These are phyloP conservation scores for Ceratocystis cacaofunesta DNA, from an alignment of 2,329 filamentous ascomycete species.

Conservation along the genomic window DNA sequence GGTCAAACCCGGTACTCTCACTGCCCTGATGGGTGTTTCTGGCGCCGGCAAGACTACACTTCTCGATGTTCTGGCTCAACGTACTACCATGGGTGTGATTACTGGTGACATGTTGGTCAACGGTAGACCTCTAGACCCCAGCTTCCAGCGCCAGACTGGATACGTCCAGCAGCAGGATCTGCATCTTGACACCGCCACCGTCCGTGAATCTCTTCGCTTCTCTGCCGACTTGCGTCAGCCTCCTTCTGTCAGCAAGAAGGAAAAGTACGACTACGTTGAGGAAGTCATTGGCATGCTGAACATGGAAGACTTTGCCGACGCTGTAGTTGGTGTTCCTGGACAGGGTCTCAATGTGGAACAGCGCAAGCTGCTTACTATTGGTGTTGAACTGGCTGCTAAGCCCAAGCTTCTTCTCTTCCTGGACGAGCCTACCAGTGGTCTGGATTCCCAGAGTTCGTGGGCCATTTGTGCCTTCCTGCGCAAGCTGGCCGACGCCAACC, in stretches of 20 bases:
- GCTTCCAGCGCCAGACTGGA: slow-evolving; percentile 50
- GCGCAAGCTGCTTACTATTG: slow-evolving; percentile 46
- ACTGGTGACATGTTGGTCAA: slow-evolving; percentile 54
- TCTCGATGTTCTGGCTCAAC: slow-evolving; percentile 30
- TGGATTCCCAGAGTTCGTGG: slow-evolving; percentile 50
- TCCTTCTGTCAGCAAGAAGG: slow-evolving; percentile 34
- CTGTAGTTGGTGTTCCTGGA: slow-evolving; percentile 48
- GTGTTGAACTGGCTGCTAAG: slow-evolving; percentile 43
- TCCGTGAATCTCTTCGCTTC: slow-evolving; percentile 40
- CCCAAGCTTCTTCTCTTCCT: slow-evolving; percentile 46
- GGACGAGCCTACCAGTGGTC: slow-evolving; percentile 45
- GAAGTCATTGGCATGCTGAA: slow-evolving; percentile 51
- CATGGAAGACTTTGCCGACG: slow-evolving; percentile 52
- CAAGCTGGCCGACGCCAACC: slow-evolving; percentile 41
- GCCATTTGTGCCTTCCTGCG: slow-evolving; percentile 47
- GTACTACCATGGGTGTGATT: slow-evolving; percentile 46
- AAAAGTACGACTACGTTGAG: slow-evolving; percentile 48
- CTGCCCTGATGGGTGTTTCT: slow-evolving; percentile 56
- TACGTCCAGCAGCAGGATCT: slow-evolving; percentile 38
- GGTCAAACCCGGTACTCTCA: slow-evolving; percentile 80
- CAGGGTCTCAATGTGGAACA: slow-evolving; percentile 48
- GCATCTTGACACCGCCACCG: slow-evolving; percentile 39
- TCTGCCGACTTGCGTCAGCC: slow-evolving; percentile 45
- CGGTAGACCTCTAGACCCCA: slow-evolving; percentile 38
- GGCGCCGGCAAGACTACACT: slow-evolving; percentile 33